Percentiles rank a stretch among this genome's conserved stretches.
Evolutionary conservation across 305 asterid species (phyloP).

Genomic region (Salvia sclarea): DNA sequence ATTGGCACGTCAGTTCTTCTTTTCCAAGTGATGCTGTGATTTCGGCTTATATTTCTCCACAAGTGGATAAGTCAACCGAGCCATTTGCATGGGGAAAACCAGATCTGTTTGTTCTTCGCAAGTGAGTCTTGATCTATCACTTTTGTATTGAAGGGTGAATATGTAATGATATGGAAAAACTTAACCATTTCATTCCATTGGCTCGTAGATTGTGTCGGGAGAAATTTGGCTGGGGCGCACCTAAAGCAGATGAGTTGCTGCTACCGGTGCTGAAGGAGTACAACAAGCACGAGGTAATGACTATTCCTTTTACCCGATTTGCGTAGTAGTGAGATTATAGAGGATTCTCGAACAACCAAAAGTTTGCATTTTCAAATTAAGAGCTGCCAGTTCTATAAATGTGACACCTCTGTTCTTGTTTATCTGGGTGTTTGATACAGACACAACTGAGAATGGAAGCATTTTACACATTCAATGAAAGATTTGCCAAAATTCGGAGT

Average conservation of each 20-base stretch:
- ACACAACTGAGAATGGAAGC: constrained; percentile 97
- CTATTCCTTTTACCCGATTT: neutral
- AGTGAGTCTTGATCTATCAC: constrained; percentile 47
- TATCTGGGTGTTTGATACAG: constrained; percentile 43
- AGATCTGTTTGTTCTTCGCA: constrained; percentile 86
- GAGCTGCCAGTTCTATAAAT: neutral
- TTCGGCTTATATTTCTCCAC: constrained; percentile 82
- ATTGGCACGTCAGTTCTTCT: constrained; percentile 87
- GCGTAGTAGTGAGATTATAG: too few species aligned
- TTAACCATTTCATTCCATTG: neutral
- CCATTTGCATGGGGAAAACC: constrained; percentile 96
- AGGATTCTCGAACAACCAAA: too few species aligned
- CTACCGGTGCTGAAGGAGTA: constrained; percentile 87
- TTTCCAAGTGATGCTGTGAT: constrained; percentile 91
- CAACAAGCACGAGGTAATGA: constrained; percentile 80
- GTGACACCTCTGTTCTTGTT: constrained; percentile 7
- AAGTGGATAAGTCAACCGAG: constrained; percentile 88
- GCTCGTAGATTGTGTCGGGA: constrained; percentile 85
- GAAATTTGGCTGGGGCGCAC: constrained; percentile 82
- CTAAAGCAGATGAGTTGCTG: constrained; percentile 86
- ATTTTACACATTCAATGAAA: constrained; percentile 90
- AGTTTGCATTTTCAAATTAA: neutral
- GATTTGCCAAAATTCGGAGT: constrained; percentile 93
- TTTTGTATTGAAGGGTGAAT: neutral
- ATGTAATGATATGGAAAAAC: neutral